Conservation (phyloP, 306 rosid genomes). For the Vachellia collinsii region DNA sequence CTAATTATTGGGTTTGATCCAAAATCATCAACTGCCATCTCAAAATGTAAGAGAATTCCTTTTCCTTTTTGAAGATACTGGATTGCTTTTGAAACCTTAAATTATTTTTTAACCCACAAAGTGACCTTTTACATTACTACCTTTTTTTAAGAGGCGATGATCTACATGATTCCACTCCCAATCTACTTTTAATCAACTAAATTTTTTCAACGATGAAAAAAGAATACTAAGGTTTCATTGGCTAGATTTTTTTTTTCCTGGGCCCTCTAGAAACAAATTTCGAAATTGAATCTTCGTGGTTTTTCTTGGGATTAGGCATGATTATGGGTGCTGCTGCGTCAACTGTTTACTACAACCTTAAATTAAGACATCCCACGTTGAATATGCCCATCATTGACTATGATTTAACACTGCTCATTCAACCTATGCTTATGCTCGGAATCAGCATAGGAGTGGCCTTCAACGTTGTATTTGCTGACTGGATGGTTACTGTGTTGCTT, state of each 20-base stretch:
- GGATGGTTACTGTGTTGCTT: slow-evolving; percentile 94
- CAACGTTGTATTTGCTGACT: slow-evolving; percentile 85
- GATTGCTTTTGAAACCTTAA: neutral
- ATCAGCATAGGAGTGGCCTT: slow-evolving; percentile 90
- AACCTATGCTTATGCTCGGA: slow-evolving; percentile 97
- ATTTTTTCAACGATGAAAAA: neutral
- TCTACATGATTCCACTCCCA: neutral
- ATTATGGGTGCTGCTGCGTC: slow-evolving; percentile 89
- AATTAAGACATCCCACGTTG: slow-evolving; percentile 72
- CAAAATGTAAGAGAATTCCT: slow-evolving; percentile 70
- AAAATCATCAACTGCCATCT: slow-evolving; percentile 91
- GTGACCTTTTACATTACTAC: neutral
- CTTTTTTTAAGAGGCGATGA: neutral
- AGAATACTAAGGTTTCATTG: neutral
- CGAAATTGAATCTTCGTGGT: slow-evolving; percentile 1
- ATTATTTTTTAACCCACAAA: neutral
- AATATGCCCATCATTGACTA: slow-evolving; percentile 83
- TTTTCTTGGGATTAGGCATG: slow-evolving; percentile 68
- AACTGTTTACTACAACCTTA: slow-evolving; percentile 85
- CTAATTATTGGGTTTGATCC: slow-evolving; percentile 88
- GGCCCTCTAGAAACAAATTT: neutral
- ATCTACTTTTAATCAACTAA: neutral
- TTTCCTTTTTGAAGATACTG: neutral
- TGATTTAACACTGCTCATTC: slow-evolving; percentile 85
- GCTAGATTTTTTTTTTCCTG: neutral